Conservation (phyloP, 78 protist genomes). For the Polysphondylium violaceum region DNA sequence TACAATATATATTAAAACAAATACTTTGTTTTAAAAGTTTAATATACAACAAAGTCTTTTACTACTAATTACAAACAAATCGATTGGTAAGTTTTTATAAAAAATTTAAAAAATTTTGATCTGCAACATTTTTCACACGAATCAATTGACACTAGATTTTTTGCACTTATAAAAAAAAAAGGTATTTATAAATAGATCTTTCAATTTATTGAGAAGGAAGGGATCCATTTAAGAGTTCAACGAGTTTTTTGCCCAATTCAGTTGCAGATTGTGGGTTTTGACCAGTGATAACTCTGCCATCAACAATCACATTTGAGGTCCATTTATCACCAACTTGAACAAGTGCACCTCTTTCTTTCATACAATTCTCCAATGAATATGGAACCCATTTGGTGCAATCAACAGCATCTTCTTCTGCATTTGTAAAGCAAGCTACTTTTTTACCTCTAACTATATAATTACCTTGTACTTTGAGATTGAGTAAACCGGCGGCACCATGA, state of each 20-base stretch:
- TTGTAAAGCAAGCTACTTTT: constrained; percentile 65
- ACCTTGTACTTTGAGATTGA: constrained; percentile 38
- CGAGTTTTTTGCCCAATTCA: constrained; percentile 41
- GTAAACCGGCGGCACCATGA: constrained; percentile 75
- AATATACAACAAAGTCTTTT: too few relatives aligned
- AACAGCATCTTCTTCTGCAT: constrained; percentile 74
- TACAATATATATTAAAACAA: too few relatives aligned
- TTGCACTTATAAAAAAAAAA: too few relatives aligned
- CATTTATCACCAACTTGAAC: constrained; percentile 3
- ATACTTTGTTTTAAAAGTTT: too few relatives aligned
- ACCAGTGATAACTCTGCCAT: constrained; percentile 61
- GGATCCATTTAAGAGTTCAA: too few relatives aligned
- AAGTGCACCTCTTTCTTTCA: constrained; percentile 56
- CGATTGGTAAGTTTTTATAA: too few relatives aligned
- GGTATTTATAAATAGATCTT: too few relatives aligned
- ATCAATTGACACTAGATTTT: too few relatives aligned
- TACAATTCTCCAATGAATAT: constrained; percentile 44
- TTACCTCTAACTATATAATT: constrained; percentile 45
- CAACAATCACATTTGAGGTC: constrained; percentile 27
- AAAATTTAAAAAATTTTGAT: too few relatives aligned
- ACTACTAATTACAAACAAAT: too few relatives aligned
- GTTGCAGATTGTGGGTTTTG: constrained; percentile 74
- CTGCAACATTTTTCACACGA: too few relatives aligned
- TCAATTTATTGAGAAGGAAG: too few relatives aligned
- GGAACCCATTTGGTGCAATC: constrained; percentile 35